Percentiles rank a stretch among this genome's conserved stretches.
Evolutionary conservation across 106 monocot genomes (phyloP).

Genomic region (Dendrobium huoshanense): DNA sequence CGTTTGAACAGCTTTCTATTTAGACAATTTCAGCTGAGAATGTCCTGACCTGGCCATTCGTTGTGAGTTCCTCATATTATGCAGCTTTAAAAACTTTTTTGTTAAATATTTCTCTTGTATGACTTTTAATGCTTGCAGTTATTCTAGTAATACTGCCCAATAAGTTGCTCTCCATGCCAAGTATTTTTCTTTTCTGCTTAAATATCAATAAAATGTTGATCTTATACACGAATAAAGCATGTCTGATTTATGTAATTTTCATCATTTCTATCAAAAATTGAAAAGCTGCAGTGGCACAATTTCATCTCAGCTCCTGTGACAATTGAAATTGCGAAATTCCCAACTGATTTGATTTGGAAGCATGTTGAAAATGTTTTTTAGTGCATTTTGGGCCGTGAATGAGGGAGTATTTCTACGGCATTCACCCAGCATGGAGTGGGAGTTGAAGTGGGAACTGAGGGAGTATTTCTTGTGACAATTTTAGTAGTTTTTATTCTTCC

Average conservation of each 20-base stretch:
- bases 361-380: no score
- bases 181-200: not conserved
- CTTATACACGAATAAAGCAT: not conserved
- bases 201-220: not conserved
- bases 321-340: no score
- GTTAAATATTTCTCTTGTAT: not conserved
- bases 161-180: not conserved
- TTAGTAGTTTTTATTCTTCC: no score
- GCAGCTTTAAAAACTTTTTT: not conserved
- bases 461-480: no score
- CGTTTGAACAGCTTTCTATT: slow-evolving; percentile 83
- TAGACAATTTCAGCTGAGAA: slow-evolving; percentile 85
- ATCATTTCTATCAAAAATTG: not conserved
- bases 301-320: not conserved
- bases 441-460: no score
- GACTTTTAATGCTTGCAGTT: not conserved
- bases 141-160: not conserved
- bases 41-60: slow-evolving; percentile 88
- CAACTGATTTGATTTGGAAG: no score
- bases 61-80: slow-evolving; percentile 33
- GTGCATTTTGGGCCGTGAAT: no score
- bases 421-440: no score
- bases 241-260: not conserved
- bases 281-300: not conserved
- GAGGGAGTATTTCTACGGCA: no score